Evolutionary conservation across 1,284 basidiomycete species (phyloP), one percentile per base, ranked within the genome.

Genomic region (Phaffia rhodozyma): DNA sequence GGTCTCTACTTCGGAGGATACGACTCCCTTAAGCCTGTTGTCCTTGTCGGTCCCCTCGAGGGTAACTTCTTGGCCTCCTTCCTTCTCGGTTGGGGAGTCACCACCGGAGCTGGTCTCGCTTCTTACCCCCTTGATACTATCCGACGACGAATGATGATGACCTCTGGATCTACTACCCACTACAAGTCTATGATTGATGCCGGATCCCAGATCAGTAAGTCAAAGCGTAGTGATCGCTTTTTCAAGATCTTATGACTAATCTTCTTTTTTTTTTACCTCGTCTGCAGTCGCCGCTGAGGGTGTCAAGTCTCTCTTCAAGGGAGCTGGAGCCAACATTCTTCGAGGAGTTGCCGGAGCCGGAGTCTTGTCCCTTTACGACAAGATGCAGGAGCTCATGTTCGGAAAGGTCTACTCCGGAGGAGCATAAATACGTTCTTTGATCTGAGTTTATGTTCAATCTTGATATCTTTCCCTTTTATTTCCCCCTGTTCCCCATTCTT

Each of bases 361-460:
- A 76, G 84, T 84, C 55, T 76, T 87, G 67, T 82, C 85, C 18
- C 38, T 86, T 58, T 84, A 84, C 72, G 83, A 86, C 77, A 80
- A 85, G 79, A 80, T 80, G 71, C 79, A 79, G 75, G 79, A 77
- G 67, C 66, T 72, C 65, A 67, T 91, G 80, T 93, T 93, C 79
- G 91, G 91, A 84, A 93, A 91, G 84, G 91, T 92, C 78, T 93
- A 92, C 86, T 85, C 89, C 71, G 89, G 66, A 58, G 66, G 66
- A 51, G 59, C 25, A 43, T 43, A 43, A 43, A 43, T 43, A 43
- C 38, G 38, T 62, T 62, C 56, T 20, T 23, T 43, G 30, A 55
- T 52, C 59, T 71, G 48, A 68, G 70, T 71, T 43, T 11, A 55
- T 38, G 30, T 34, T 23, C 38, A 32, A 30, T 49, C 54, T 56